Base-by-base conservation (phyloP, 257 asterid species). In the Fraxinus excelsior region DNA sequence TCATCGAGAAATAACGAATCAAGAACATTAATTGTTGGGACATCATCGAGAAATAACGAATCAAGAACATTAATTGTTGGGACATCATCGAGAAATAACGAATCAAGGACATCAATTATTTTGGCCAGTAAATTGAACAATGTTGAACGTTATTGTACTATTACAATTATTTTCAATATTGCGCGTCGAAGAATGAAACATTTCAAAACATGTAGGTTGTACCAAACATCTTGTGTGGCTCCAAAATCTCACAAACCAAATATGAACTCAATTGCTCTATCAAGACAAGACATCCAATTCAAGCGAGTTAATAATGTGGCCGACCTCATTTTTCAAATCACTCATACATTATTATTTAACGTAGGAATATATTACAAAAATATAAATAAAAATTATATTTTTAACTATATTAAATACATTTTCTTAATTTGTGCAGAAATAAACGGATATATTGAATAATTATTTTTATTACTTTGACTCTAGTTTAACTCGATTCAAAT, bases 161-260 rank as follows among this genome's bases (percentile, higher is more conserved):
- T 60, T 60, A 18, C 34, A 62, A 25, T 62, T 62, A 62, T 25
- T 62, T 62, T 25, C 6, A 4, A 0, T 62, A 60, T 60, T 9
- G 25, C 7, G 1, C 49, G 18, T 16, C 60, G 19, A 53, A 6
- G 4, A 6, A 62, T 1, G 34, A 25, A 19, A 62, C 68, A 25
- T 62, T 62, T 58, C 1, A 19, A 62, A 62, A 62, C 64, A 23
- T 26, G 8, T 2, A 1, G 32, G 68, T 62, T 62, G 68, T 62
- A 62, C 68, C 68, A 62, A 62, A 62, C 35, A 62, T 25, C 68
- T 25, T 62, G 34, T 62, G 68, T 25, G 68, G 68, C 68, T 62
- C 7, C 68, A 62, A 62, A 26, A n/a, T n/a, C 66, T 56, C 66
- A 19, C 1, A 21, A 56, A 21, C 12, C 28, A 23, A 56, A 56